phyloP scores from a whole-genome alignment of 164 flowering plant species.

The Aristolochia contorta region DNA sequence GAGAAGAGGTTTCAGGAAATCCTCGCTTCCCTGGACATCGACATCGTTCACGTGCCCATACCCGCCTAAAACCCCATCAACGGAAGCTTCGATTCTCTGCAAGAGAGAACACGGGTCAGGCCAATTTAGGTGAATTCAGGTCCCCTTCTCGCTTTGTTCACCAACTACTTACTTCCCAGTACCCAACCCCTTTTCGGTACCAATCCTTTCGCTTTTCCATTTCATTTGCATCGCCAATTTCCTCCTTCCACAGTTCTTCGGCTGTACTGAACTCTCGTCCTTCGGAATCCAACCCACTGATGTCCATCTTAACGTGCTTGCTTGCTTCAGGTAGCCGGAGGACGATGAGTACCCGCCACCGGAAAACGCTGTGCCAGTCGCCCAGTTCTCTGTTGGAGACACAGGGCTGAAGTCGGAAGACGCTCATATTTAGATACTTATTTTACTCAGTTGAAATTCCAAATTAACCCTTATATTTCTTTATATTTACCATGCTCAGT shows the following conservation, averaged over 20 bases:
- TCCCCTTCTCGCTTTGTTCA: no score
- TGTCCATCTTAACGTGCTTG: constrained; percentile 31
- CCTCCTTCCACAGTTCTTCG: constrained; percentile 80
- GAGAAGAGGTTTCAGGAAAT: constrained; percentile 49
- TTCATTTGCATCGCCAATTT: constrained; percentile 45
- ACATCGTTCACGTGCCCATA: constrained; percentile 72
- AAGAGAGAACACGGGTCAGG: not conserved
- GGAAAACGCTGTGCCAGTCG: no score
- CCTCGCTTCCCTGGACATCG: constrained; percentile 71
- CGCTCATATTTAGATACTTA: no score
- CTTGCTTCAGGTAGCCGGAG: no score
- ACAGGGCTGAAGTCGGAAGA: no score
- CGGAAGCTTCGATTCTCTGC: constrained; percentile 85
- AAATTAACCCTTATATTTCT: no score
- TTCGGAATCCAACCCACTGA: constrained; percentile 46
- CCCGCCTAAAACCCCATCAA: constrained; percentile 94
- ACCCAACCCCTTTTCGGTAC: constrained; percentile 72
- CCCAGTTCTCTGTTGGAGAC: no score
- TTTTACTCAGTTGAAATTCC: no score
- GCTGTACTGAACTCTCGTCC: constrained; percentile 67
- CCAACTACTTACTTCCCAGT: constrained; percentile 59
- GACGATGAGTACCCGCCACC: no score
- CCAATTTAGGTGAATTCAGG: not conserved
- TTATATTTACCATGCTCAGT: no score
- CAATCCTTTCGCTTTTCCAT: constrained; percentile 44